phyloP scores from a whole-genome alignment of 805 yeast species.

The Lachancea mirantina region DNA sequence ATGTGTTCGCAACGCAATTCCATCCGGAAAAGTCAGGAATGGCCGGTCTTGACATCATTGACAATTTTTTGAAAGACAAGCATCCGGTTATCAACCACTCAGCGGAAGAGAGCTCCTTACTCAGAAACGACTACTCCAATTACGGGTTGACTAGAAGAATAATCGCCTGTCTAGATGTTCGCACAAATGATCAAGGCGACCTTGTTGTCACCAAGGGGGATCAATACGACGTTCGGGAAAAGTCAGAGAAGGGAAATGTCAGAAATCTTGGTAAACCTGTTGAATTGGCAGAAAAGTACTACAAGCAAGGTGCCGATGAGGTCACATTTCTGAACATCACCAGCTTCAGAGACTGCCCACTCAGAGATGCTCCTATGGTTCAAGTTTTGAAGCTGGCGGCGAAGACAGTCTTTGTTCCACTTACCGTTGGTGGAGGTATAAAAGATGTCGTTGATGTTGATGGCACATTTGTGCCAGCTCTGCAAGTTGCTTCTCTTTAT shows the following conservation, averaged over 20 bases:
- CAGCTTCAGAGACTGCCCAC: constrained; percentile 89
- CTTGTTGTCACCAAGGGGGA: constrained; percentile 98
- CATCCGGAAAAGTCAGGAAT: constrained; percentile 98
- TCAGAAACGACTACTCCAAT: constrained; percentile 35
- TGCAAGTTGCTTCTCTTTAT: constrained; percentile 84
- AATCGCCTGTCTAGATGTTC: constrained; percentile 95
- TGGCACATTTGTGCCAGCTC: constrained; percentile 72
- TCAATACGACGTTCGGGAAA: constrained; percentile 94
- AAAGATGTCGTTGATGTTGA: constrained; percentile 83
- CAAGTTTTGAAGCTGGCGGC: constrained; percentile 80
- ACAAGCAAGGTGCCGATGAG: constrained; percentile 94
- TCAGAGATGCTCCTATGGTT: constrained; percentile 91
- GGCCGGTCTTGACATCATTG: constrained; percentile 76
- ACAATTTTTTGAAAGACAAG: constrained; percentile 52
- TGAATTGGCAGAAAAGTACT: constrained; percentile 83
- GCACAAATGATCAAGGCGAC: constrained; percentile 91
- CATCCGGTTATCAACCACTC: constrained; percentile 19
- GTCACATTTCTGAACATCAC: constrained; percentile 92
- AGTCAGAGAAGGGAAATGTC: constrained; percentile 52
- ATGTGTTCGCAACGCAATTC: constrained; percentile 91
- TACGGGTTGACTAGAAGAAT: constrained; percentile 80
- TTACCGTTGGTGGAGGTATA: constrained; percentile 98
- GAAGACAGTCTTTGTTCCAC: constrained; percentile 87
- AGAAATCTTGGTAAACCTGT: constrained; percentile 96
- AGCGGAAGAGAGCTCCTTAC: constrained; percentile 14